A percentile compares a stretch with the other conserved stretches of the same genome.
These are phyloP conservation scores for Termitomyces sp. DNA, from an alignment of 768 basidiomycete genomes.

Conservation along the genomic window DNA sequence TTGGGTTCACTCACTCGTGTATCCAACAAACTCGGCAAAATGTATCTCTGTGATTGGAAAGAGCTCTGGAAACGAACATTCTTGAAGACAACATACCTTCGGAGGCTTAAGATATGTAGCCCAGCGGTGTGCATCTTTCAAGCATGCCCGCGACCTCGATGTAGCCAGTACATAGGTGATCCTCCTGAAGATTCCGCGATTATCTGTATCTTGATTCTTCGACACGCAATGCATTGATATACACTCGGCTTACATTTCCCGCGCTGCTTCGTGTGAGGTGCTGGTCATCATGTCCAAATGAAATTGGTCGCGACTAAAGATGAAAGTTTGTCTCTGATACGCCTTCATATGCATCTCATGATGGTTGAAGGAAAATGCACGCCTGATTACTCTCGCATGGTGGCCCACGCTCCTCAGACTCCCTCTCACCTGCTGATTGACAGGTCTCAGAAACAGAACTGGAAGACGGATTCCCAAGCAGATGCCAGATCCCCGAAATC, in stretches of 20 bases:
- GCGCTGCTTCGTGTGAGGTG: background rate
- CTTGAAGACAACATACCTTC: background rate
- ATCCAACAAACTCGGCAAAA: background rate
- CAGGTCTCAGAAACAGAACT: too few relatives aligned
- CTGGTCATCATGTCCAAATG: background rate
- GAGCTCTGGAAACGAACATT: background rate
- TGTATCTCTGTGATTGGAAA: background rate
- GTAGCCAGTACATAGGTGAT: background rate
- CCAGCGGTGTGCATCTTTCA: too few relatives aligned
- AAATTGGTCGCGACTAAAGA: background rate
- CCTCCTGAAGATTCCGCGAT: background rate
- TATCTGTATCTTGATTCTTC: background rate
- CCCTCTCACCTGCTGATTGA: too few relatives aligned
- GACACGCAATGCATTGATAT: background rate
- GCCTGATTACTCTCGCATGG: background rate
- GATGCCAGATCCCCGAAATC: constrained; percentile 62
- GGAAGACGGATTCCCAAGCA: constrained; percentile 32
- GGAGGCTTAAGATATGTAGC: background rate
- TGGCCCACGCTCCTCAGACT: too few relatives aligned
- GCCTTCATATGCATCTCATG: background rate
- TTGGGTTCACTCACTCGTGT: background rate
- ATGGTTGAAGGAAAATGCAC: too few relatives aligned
- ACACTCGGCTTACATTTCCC: background rate
- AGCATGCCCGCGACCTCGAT: background rate
- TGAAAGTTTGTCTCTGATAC: too few relatives aligned